Conservation (phyloP, 768 basidiomycete genomes). For the Amanita brunnescens region DNA sequence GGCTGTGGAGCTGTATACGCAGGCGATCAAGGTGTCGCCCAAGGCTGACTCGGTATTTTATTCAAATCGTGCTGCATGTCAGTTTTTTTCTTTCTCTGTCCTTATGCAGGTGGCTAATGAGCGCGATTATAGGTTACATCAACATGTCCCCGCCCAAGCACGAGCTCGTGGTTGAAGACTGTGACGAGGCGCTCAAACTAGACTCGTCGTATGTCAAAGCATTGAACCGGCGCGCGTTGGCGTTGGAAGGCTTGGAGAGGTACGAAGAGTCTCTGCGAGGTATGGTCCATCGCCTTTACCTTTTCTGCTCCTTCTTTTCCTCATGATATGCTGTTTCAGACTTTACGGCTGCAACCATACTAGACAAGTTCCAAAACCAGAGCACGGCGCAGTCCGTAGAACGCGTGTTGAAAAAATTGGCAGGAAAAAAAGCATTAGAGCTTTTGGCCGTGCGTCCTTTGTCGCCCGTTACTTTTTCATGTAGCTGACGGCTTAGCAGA, state of each 20-base stretch:
- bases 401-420: constrained; percentile 81
- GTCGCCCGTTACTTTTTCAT: not conserved
- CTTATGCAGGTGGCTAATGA: not conserved
- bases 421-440: constrained; percentile 62
- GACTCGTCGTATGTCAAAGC: constrained; percentile 86
- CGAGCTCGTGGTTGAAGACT: constrained; percentile 80
- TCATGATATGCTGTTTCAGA: constrained; percentile 35
- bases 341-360: constrained; percentile 92
- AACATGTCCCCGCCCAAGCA: constrained; percentile 82
- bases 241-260: constrained; percentile 67
- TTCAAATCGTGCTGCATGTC: constrained; percentile 96
- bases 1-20: constrained; percentile 62
- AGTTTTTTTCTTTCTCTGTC: constrained; percentile 18
- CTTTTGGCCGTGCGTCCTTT: constrained; percentile 52
- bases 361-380: constrained; percentile 87
- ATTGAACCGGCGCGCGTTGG: constrained; percentile 81
- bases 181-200: constrained; percentile 77
- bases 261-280: constrained; percentile 76
- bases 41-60: constrained; percentile 88
- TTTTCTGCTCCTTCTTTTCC: not conserved
- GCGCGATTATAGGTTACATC: constrained; percentile 61
- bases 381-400: constrained; percentile 75
- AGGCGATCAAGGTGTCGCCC: constrained; percentile 65
- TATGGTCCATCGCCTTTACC: constrained; percentile 22
- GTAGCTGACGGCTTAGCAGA: constrained; percentile 22